A percentile compares a stretch with the other conserved stretches of the same genome.
phyloP scores from a whole-genome alignment of 768 basidiomycete species.

The Kwoniella sp. region DNA sequence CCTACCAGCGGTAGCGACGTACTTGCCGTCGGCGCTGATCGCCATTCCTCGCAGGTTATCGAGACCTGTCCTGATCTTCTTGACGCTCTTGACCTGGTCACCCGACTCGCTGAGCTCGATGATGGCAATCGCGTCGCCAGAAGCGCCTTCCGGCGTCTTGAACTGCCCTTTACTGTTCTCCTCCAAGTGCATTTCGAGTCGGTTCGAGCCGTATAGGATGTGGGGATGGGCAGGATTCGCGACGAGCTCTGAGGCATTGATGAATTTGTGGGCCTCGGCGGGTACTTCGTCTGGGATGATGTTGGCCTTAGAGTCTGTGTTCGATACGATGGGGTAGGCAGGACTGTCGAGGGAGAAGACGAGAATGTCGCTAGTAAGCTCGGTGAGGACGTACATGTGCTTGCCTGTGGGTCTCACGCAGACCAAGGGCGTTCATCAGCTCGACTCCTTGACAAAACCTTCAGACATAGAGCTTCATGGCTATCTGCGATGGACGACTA shows the following conservation, averaged over 20 bases:
- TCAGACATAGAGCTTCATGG: too few species aligned
- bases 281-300: constrained; percentile 48
- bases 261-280: constrained; percentile 26
- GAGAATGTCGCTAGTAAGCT: constrained; percentile 44
- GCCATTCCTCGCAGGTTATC: constrained; percentile 50
- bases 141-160: constrained; percentile 10
- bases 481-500: constrained; percentile 75
- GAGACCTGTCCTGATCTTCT: constrained; percentile 44
- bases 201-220: constrained; percentile 52
- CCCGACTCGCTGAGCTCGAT: constrained; percentile 44
- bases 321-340: constrained; percentile 33
- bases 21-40: constrained; percentile 52
- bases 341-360: constrained; percentile 38
- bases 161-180: constrained; percentile 34
- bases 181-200: constrained; percentile 44
- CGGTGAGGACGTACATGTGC: constrained; percentile 53
- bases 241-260: constrained; percentile 50
- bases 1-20: constrained; percentile 49
- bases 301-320: constrained; percentile 41
- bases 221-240: constrained; percentile 37
- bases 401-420: constrained; percentile 62
- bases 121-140: constrained; percentile 51
- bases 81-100: constrained; percentile 35
- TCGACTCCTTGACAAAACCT: constrained; percentile 55
- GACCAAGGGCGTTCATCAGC: constrained; percentile 69